A percentile compares a stretch with the other conserved stretches of the same genome.
Conservation (phyloP, 371 early-diverging fungal species). For the Mucor plumbeus region DNA sequence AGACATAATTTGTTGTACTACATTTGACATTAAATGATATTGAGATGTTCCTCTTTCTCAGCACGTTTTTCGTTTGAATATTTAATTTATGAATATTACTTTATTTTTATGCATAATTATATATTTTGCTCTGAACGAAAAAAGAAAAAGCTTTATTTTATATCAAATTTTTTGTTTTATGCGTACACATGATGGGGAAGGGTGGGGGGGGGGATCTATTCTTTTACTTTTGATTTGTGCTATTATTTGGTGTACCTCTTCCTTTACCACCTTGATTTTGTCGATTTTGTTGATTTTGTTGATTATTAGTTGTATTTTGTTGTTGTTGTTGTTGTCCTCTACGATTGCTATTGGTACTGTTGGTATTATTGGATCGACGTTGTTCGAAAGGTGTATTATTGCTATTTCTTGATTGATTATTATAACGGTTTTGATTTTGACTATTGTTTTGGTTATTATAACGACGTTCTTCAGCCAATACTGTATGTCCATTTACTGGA, state of each 20-base stretch:
- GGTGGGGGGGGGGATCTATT: not conserved
- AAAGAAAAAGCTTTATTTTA: slow-evolving; percentile 30
- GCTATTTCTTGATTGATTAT: slow-evolving; percentile 1
- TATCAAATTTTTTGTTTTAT: not conserved
- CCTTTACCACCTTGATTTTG: slow-evolving; percentile 17
- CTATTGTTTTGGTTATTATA: slow-evolving; percentile 14
- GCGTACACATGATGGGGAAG: not conserved
- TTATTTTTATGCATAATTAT: no score
- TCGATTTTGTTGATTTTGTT: slow-evolving; percentile 1
- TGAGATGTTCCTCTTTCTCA: no score
- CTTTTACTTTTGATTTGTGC: slow-evolving; percentile 12
- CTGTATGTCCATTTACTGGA: slow-evolving; percentile 20
- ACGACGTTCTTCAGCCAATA: slow-evolving; percentile 53
- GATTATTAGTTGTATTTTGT: not conserved
- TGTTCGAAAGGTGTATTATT: slow-evolving; percentile 15
- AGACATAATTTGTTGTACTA: no score
- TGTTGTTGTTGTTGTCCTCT: slow-evolving; percentile 7
- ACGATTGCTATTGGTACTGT: not conserved
- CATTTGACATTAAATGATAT: no score
- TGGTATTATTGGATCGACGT: slow-evolving; percentile 14
- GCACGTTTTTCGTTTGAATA: no score
- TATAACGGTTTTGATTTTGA: slow-evolving; percentile 1
- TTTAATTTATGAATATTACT: no score
- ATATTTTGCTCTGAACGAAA: not conserved
- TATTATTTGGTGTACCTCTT: slow-evolving; percentile 18